A percentile compares a stretch with the other conserved stretches of the same genome.
These are phyloP conservation scores for Agaricus sinodeliciosus DNA, from an alignment of 768 basidiomycete species.

Conservation along the genomic window DNA sequence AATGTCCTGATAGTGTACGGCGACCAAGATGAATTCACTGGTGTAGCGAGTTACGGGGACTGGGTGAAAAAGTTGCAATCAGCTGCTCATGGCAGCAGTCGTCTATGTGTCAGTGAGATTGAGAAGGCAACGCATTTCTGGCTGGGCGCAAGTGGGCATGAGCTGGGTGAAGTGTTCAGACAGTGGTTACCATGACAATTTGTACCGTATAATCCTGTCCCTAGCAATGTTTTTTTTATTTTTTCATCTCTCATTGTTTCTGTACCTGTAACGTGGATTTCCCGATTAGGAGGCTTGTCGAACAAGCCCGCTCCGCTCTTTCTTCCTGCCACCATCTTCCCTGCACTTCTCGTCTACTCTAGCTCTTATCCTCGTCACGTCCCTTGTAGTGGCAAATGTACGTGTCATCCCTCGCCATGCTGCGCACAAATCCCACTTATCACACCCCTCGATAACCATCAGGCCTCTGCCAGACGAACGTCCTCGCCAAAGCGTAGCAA, in stretches of 20 bases:
- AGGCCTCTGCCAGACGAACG: slow-evolving; percentile 88
- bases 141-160: slow-evolving; percentile 29
- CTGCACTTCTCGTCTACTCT: not conserved
- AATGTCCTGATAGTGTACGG: slow-evolving; percentile 64
- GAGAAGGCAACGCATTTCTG: slow-evolving; percentile 62
- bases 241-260: too few relatives aligned
- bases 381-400: slow-evolving; percentile 25
- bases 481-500: slow-evolving; percentile 81
- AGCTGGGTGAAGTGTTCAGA: slow-evolving; percentile 22
- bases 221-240: too few relatives aligned
- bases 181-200: slow-evolving; percentile 29
- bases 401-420: slow-evolving; percentile 17
- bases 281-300: slow-evolving; percentile 3
- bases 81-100: slow-evolving; percentile 10
- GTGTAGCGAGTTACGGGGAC: slow-evolving; percentile 39
- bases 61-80: slow-evolving; percentile 44
- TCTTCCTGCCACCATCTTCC: slow-evolving; percentile 2
- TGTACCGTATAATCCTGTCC: too few relatives aligned
- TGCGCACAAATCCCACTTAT: slow-evolving; percentile 15
- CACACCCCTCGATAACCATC: slow-evolving; percentile 10
- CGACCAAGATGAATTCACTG: slow-evolving; percentile 67
- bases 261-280: not conserved
- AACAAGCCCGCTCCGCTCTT: not conserved
- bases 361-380: slow-evolving; percentile 5
- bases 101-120: slow-evolving; percentile 33